Percentiles rank a stretch among this genome's conserved stretches.
These are phyloP conservation scores for Suillus sp. DNA, from an alignment of 768 basidiomycete genomes.

Conservation along the genomic window DNA sequence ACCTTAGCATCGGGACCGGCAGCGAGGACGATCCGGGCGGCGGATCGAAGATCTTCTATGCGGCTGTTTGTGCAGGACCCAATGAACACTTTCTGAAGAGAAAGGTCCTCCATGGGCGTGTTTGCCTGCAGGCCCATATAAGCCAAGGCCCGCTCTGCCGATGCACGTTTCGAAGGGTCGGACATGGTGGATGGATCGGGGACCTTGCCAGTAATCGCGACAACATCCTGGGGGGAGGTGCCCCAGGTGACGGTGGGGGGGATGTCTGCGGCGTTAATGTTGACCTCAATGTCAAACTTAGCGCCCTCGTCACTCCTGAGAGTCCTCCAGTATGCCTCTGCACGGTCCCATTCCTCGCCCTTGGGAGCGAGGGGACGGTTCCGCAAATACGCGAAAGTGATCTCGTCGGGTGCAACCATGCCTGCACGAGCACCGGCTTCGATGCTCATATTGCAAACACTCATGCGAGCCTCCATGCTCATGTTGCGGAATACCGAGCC, in stretches of 20 bases:
- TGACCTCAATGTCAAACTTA: conserved; percentile 80
- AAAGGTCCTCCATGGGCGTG: conserved; percentile 76
- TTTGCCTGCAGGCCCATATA: conserved; percentile 89
- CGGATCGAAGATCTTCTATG: conserved; percentile 89
- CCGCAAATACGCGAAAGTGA: conserved; percentile 82
- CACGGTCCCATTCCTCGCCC: conserved; percentile 83
- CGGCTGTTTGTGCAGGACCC: conserved; percentile 95
- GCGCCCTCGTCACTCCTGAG: conserved; percentile 81
- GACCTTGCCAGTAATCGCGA: conserved; percentile 78
- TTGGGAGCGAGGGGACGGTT: conserved; percentile 81
- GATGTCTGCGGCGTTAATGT: conserved; percentile 82
- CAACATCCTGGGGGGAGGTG: conserved; percentile 88
- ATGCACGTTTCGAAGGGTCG: conserved; percentile 65
- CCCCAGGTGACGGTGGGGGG: conserved; percentile 93
- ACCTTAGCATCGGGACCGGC: conserved; percentile 76
- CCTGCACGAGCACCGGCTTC: conserved; percentile 92
- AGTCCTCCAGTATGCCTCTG: conserved; percentile 84
- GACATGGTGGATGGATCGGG: conserved; percentile 72
- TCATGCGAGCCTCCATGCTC: conserved; percentile 91
- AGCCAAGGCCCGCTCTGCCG: conserved; percentile 71
- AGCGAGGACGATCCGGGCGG: conserved; percentile 74
- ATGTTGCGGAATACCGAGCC: conserved; percentile 85
- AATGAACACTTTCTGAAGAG: conserved; percentile 88
- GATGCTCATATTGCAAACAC: conserved; percentile 94
- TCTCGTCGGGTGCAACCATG: conserved; percentile 89